Evolutionary conservation across 1,284 basidiomycete genomes (phyloP).

Genomic region (Sanghuangporus weigelae): DNA sequence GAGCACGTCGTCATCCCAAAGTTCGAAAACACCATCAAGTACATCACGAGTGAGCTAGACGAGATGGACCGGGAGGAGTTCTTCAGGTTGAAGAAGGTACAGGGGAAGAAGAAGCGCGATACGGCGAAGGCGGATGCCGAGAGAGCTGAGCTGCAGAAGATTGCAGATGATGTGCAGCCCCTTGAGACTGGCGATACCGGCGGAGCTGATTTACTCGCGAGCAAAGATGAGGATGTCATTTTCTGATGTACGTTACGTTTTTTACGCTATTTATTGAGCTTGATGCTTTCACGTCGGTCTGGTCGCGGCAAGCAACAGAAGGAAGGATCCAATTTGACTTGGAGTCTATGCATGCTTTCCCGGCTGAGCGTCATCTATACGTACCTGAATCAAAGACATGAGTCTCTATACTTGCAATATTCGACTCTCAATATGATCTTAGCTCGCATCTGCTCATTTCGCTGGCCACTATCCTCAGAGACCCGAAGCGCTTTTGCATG

Average conservation of each 20-base stretch:
- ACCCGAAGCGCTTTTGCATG: no score
- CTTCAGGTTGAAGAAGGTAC: slow-evolving; percentile 94
- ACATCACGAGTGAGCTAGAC: slow-evolving; percentile 92
- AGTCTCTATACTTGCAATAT: no score
- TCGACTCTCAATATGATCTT: no score
- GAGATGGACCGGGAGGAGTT: slow-evolving; percentile 99
- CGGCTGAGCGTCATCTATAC: no score
- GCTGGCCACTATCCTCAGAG: no score
- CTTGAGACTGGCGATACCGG: slow-evolving; percentile 31
- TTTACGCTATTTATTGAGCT: neutral
- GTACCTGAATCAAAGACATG: no score
- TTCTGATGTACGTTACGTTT: slow-evolving; percentile 47
- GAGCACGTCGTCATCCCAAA: slow-evolving; percentile 97
- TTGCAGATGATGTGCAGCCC: slow-evolving; percentile 14
- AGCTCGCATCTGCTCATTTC: no score
- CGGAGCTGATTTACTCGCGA: slow-evolving; percentile 62
- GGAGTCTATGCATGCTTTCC: no score
- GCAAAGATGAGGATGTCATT: slow-evolving; percentile 89
- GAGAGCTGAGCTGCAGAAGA: slow-evolving; percentile 23
- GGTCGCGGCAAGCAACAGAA: no score
- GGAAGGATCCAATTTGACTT: no score
- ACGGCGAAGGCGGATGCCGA: slow-evolving; percentile 45
- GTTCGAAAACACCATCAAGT: slow-evolving; percentile 96
- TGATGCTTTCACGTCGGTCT: slow-evolving; percentile 39
- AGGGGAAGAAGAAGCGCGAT: slow-evolving; percentile 94